Base-by-base conservation (phyloP, 768 basidiomycete species). In the Mycena latifolia region DNA sequence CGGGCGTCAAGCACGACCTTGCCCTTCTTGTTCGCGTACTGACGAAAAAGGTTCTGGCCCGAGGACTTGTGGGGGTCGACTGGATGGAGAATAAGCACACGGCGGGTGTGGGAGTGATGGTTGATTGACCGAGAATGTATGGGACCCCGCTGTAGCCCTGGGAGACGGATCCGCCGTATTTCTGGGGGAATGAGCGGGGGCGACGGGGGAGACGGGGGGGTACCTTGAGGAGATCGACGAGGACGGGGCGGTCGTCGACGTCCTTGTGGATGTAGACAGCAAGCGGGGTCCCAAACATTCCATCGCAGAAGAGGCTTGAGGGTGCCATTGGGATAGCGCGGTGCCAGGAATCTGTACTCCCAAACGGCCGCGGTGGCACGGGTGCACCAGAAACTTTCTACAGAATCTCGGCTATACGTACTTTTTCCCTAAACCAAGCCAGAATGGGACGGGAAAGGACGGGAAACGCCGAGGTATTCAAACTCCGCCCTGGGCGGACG, bases 261-360 rank as follows among this genome's bases (percentile, higher is more conserved):
- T 94, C 92, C 70, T 92, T 91, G 72, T 93, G 92, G 72, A 95
- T 83, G 79, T 91, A 95, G 66, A 94, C 83, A 25, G 85, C 78
- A 55, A 95, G 84, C 2, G 92, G 88, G 1, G 83, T 87, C 71
- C 94, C 94, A 77, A 93, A 86, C 86, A 92, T 90, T 71, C 91
- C 92, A 75, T 95, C 93, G 54, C 93, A 80, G 74, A 95, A 95
- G 60, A 95, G 83, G 2, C n/a, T n/a, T n/a, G n/a, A n/a, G n/a
- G n/a, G n/a, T n/a, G n/a, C n/a, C n/a, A n/a, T n/a, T n/a, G n/a
- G n/a, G n/a, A n/a, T n/a, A n/a, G n/a, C n/a, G n/a, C n/a, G n/a
- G n/a, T n/a, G n/a, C n/a, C n/a, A n/a, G n/a, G n/a, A n/a, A n/a
- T n/a, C n/a, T n/a, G n/a, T n/a, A n/a, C n/a, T n/a, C n/a, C n/a